Percentiles rank a stretch among this genome's conserved stretches.
phyloP scores from a whole-genome alignment of 495 filamentous ascomycete species.

The Aspergillus hancockii region DNA sequence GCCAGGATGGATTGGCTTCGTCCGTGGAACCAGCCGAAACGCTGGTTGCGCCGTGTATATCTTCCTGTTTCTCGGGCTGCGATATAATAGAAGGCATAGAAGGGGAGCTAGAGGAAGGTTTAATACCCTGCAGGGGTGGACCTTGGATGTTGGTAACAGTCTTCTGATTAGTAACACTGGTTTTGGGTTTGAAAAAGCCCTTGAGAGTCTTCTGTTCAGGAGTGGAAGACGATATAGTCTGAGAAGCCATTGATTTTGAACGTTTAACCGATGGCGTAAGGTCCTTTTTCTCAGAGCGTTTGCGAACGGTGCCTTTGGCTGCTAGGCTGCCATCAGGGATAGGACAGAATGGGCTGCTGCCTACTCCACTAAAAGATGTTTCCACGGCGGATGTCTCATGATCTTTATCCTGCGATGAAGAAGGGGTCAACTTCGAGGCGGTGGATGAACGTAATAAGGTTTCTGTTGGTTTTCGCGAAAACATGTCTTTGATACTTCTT shows the following conservation, averaged over 20 bases:
- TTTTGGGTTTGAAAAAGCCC: constrained; percentile 78
- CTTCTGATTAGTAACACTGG: neutral
- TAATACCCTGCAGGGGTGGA: neutral
- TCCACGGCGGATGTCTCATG: neutral
- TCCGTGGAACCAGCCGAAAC: neutral
- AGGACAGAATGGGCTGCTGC: neutral
- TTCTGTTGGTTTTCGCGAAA: constrained; percentile 56
- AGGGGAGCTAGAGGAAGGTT: neutral
- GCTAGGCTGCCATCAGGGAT: constrained; percentile 5
- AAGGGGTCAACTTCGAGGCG: neutral
- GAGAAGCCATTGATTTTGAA: constrained; percentile 40
- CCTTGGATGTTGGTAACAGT: neutral
- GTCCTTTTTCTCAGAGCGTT: constrained; percentile 27
- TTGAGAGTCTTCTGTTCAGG: constrained; percentile 74
- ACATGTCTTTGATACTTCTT: constrained; percentile 91
- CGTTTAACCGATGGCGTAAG: constrained; percentile 40
- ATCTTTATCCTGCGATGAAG: constrained; percentile 7
- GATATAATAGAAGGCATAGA: neutral
- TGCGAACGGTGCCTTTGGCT: constrained; percentile 27
- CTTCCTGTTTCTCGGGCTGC: neutral
- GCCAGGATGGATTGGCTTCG: neutral
- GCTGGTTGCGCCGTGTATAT: neutral
- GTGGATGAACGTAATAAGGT: constrained; percentile 11
- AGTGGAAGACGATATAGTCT: constrained; percentile 21
- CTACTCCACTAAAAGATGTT: neutral